phyloP scores from a whole-genome alignment of 73 alveolate genomes.

The Stentor roeselii region DNA sequence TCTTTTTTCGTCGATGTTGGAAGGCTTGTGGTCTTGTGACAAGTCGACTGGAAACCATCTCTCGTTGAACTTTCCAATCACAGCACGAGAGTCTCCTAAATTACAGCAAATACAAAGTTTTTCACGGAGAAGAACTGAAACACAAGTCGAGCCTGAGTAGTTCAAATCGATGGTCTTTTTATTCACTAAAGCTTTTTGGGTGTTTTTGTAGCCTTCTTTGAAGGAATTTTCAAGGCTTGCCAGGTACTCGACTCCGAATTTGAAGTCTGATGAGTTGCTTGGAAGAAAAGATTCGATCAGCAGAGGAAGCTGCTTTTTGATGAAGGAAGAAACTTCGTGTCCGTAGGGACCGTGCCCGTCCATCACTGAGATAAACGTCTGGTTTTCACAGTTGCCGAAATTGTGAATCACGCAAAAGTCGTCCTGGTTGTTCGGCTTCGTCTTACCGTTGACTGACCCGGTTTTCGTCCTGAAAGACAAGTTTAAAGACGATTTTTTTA shows the following conservation, averaged over 20 bases:
- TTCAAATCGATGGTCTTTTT: background rate
- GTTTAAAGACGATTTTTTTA: no score
- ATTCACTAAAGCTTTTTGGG: conserved; percentile 22
- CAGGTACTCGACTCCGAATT: background rate
- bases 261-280: background rate
- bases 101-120: conserved; percentile 61
- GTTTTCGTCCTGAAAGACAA: no score
- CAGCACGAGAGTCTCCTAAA: conserved; percentile 87
- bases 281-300: background rate
- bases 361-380: conserved; percentile 39
- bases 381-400: background rate
- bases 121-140: conserved; percentile 17
- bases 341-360: conserved; percentile 81
- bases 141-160: background rate
- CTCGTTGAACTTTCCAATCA: conserved; percentile 35
- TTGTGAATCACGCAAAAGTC: background rate
- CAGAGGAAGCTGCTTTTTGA: conserved; percentile 49
- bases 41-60: conserved; percentile 40
- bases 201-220: conserved; percentile 18
- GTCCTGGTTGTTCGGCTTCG: background rate
- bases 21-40: conserved; percentile 74
- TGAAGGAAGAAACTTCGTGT: conserved; percentile 62
- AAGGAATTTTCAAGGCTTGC: background rate
- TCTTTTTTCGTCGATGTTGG: conserved; percentile 59
- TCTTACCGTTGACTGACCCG: background rate